Conservation (phyloP, 2,329 filamentous ascomycete species). For the Colletotrichum camelliae region DNA sequence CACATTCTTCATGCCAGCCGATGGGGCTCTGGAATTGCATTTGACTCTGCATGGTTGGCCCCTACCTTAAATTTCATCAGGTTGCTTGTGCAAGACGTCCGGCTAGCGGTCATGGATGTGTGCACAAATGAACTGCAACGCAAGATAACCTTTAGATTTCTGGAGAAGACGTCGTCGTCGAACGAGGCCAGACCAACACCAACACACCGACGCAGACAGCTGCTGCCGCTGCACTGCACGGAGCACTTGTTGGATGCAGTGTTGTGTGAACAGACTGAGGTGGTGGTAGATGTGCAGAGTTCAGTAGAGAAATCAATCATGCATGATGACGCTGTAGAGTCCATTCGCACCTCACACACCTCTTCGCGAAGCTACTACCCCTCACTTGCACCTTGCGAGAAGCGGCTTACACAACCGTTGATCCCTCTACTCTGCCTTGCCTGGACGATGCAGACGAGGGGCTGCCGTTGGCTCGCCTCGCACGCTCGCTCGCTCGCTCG, state of each 20-base stretch:
- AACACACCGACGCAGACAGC: neutral
- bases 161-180: neutral
- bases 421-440: neutral
- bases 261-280: neutral
- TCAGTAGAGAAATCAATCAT: neutral
- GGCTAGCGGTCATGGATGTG: neutral
- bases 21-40: slow-evolving; percentile 12
- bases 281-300: neutral
- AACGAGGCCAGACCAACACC: neutral
- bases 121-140: neutral
- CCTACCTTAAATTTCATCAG: neutral
- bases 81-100: neutral
- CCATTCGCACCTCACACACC: neutral
- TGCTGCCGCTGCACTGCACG: neutral
- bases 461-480: neutral
- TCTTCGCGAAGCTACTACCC: neutral
- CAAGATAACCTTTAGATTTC: neutral
- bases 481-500: neutral
- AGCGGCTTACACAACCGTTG: neutral
- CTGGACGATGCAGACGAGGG: neutral
- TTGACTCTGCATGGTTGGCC: slow-evolving; percentile 6
- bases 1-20: slow-evolving; percentile 11
- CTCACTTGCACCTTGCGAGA: neutral
- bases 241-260: neutral
- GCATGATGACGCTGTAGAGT: neutral